Evolutionary conservation across 2,329 filamentous ascomycete genomes (phyloP), one percentile per base, ranked within the genome.

Genomic region (Colletotrichum filicis): DNA sequence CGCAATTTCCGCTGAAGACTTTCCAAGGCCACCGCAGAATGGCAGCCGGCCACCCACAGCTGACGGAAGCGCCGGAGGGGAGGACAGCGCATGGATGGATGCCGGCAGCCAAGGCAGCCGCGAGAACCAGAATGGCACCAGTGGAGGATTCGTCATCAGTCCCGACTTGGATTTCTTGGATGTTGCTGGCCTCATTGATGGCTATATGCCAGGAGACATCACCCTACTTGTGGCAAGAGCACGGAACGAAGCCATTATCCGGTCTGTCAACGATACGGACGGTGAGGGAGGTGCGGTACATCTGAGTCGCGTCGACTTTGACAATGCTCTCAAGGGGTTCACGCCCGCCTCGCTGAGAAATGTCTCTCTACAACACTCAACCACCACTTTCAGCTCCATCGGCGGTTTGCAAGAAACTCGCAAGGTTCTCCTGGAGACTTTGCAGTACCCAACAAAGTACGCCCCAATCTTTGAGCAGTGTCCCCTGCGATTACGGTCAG

Each of bases 391-490:
- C 82, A 92, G 93, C 75, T 94, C 94, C 0, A 98, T 99, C 74
- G 97, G 97, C 61, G 97, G 97, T 19, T 87, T 99, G 5, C 90
- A 91, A 56, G 91, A 94, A 78, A 99, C 97, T 1, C 92, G 97
- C 4, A 93, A 95, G 77, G 95, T 94, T n/a, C 88, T 99, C 3
- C 89, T 99, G 9, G 97, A 99, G 83, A 99, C 97, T 0, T 86
- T 99, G 4, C 94, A 98, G 80, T 99, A 99, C 79, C 97, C 97
- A 0, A 99, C 97, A 1, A 98, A 97, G 73, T 99, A 99, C 80
- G 97, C 97, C 0, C 97, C 97, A 1, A 98, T 99, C 75, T 99
- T 99, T 79, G 95, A 95, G 4, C 94, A 97, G 79, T 99, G 97
- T 77, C 97, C 97, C 4, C 89, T 99, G 0, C 93, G 97, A n/a